Percentiles rank a stretch among this genome's conserved stretches.
Conservation (phyloP, 208 protist genomes). For the Leishmania tropica region DNA sequence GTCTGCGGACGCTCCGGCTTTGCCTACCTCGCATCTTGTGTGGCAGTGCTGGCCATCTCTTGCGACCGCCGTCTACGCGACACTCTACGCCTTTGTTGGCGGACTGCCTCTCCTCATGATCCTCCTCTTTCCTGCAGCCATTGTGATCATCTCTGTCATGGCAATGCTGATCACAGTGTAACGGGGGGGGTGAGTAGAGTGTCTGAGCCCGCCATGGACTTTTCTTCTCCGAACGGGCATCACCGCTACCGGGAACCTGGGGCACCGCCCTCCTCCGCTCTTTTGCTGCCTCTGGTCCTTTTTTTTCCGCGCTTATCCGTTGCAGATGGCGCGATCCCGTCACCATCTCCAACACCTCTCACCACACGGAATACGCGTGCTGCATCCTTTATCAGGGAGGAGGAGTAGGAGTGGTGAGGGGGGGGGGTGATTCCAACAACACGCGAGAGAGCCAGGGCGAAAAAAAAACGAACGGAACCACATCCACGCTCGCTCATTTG, state of each 20-base stretch:
- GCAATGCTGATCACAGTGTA: not conserved
- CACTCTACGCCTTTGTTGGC: slow-evolving; percentile 55
- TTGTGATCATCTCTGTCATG: slow-evolving; percentile 20
- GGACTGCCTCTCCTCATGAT: slow-evolving; percentile 63
- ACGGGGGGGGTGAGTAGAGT: not conserved
- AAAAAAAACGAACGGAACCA: not conserved
- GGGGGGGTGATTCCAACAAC: not conserved
- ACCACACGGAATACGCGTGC: not conserved
- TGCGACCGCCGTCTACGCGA: slow-evolving; percentile 39
- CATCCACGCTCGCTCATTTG: not conserved
- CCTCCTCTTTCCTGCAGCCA: slow-evolving; percentile 46
- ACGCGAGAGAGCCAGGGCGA: not conserved
- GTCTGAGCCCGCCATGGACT: not conserved
- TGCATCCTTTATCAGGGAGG: not conserved
- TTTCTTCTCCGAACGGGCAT: not conserved
- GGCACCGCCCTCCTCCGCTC: not conserved
- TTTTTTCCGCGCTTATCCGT: not conserved
- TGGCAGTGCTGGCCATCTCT: slow-evolving; percentile 55
- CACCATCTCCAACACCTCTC: not conserved
- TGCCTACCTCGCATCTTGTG: slow-evolving; percentile 16
- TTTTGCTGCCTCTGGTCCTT: not conserved
- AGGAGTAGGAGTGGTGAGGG: not conserved
- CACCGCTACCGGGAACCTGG: not conserved
- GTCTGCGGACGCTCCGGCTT: not conserved
- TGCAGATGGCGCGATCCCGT: not conserved